Percentiles rank a stretch among this genome's conserved stretches.
phyloP scores from a whole-genome alignment of 108 stramenopile genomes.

The Nannochloropsis gaditana region DNA sequence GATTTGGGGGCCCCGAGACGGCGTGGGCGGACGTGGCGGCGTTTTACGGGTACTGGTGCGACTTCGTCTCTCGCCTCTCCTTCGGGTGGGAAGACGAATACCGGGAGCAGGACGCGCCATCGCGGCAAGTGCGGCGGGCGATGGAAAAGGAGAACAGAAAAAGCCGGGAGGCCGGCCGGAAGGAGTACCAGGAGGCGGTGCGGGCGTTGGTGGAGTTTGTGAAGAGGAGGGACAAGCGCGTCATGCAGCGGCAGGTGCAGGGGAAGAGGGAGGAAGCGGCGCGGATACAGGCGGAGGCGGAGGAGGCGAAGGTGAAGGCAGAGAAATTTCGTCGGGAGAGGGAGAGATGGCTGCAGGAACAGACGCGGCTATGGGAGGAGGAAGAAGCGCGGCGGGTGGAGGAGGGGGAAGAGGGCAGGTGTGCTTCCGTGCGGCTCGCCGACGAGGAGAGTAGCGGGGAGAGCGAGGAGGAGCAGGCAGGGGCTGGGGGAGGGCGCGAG shows the following conservation, averaged over 20 bases:
- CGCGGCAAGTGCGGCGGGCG: slow-evolving; percentile 45
- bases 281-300: slow-evolving; percentile 13
- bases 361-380: slow-evolving; percentile 11
- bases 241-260: slow-evolving; percentile 25
- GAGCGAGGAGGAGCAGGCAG: slow-evolving; percentile 38
- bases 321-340: neutral
- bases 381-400: slow-evolving; percentile 28
- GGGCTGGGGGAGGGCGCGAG: neutral
- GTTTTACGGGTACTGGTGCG: slow-evolving; percentile 42
- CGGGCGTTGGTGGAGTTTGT: slow-evolving; percentile 32
- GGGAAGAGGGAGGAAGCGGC: slow-evolving; percentile 31
- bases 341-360: slow-evolving; percentile 21
- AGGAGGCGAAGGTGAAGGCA: neutral
- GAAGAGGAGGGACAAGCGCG: slow-evolving; percentile 43
- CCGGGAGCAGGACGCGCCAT: slow-evolving; percentile 44
- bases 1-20: neutral
- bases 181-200: slow-evolving; percentile 40
- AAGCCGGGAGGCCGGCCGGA: slow-evolving; percentile 33
- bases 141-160: slow-evolving; percentile 55
- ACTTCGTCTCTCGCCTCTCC: slow-evolving; percentile 39
- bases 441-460: neutral
- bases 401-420: slow-evolving; percentile 39
- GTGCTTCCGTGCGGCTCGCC: neutral
- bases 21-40: slow-evolving; percentile 31
- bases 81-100: slow-evolving; percentile 56